These are phyloP conservation scores for Micractinium sp. DNA, from an alignment of 139 green algal genomes.

Conservation along the genomic window DNA sequence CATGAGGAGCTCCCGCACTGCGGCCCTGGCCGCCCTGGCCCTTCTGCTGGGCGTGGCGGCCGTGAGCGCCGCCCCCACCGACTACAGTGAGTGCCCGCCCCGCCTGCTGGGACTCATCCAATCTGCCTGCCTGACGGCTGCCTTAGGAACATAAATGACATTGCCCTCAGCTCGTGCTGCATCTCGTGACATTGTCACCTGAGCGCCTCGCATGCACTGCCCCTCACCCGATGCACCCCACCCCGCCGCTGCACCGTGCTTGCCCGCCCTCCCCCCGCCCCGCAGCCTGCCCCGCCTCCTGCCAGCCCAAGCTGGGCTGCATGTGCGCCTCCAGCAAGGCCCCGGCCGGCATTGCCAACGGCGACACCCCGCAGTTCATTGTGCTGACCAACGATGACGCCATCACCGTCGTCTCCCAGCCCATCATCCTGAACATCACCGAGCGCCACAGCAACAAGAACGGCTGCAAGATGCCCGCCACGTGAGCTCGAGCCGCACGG, in stretches of 20 bases:
- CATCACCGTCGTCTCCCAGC: slow-evolving; percentile 26
- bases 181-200: background rate
- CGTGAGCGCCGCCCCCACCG: background rate
- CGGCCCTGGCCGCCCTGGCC: background rate
- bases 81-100: background rate
- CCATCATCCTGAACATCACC: slow-evolving; percentile 35
- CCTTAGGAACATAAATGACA: too few species aligned
- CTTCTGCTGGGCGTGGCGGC: slow-evolving; percentile 7
- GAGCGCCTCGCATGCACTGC: background rate
- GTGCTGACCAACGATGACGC: slow-evolving; percentile 44
- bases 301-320: slow-evolving; percentile 27
- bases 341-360: background rate
- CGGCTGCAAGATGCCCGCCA: slow-evolving; percentile 44
- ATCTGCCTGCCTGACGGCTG: background rate
- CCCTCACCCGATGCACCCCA: background rate
- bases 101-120: background rate
- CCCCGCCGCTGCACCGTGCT: too few species aligned
- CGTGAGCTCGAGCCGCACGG: too few species aligned
- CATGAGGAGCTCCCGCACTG: background rate
- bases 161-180: background rate
- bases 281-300: slow-evolving; percentile 26
- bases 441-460: slow-evolving; percentile 37
- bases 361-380: slow-evolving; percentile 8
- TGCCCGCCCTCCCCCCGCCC: background rate
- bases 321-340: slow-evolving; percentile 8